Percentiles rank a stretch among this genome's conserved stretches.
phyloP scores from a whole-genome alignment of 176 grass and related monocot genomes.

The Puya raimondii region DNA sequence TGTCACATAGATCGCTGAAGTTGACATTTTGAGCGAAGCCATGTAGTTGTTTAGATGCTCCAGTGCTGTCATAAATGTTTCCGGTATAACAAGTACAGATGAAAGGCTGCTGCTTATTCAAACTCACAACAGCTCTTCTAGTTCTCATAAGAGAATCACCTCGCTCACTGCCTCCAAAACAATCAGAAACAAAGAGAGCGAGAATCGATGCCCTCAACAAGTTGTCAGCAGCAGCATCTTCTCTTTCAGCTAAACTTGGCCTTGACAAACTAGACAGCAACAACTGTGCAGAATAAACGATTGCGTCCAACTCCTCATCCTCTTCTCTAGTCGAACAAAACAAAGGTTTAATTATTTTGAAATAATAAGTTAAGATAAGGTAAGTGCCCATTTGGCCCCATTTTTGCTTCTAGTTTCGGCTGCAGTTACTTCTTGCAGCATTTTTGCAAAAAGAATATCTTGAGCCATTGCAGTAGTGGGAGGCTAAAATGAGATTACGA shows the following conservation, averaged over 20 bases:
- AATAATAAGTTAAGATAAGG: not conserved
- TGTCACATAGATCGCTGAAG: constrained; percentile 53
- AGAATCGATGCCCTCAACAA: constrained; percentile 70
- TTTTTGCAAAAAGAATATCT: no score
- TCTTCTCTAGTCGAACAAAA: constrained; percentile 44
- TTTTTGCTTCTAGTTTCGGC: no score
- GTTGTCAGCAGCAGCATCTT: constrained; percentile 52
- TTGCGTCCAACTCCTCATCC: constrained; percentile 95
- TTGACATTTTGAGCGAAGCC: constrained; percentile 27
- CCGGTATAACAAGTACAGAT: constrained; percentile 76
- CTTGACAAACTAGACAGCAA: constrained; percentile 68
- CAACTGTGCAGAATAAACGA: constrained; percentile 67
- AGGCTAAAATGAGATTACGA: not conserved
- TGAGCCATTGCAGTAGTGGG: not conserved
- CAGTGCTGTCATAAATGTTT: constrained; percentile 27
- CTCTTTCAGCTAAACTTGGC: constrained; percentile 34
- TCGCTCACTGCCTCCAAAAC: constrained; percentile 92
- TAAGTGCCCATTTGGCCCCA: not conserved
- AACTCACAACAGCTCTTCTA: constrained; percentile 57
- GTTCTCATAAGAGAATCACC: constrained; percentile 57
- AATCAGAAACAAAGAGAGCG: constrained; percentile 97
- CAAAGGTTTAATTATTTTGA: constrained; percentile 24
- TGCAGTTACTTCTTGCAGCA: no score
- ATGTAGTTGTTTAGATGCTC: constrained; percentile 25
- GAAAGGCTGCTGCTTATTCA: constrained; percentile 83